Base-by-base conservation (phyloP, 768 basidiomycete species). In the Mrakia blollopis region DNA sequence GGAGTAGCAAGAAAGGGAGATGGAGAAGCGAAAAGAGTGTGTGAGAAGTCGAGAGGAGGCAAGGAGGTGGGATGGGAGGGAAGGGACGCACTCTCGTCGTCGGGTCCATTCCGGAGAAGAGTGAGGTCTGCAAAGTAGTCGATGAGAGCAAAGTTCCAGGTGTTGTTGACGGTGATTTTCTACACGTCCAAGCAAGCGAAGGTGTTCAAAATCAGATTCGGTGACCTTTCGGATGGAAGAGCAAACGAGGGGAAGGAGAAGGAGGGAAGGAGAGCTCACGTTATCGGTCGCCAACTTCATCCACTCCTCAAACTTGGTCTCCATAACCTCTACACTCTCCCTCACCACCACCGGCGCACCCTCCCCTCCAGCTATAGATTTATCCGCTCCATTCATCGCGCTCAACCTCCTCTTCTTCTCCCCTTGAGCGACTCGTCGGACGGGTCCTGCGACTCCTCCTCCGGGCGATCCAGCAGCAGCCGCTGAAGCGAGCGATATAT, bases 271-370 rank as follows among this genome's bases (percentile, higher is more conserved):
- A 73, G 44, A 6, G 86, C 89, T 80, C 82, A 98, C 97, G 84
- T 98, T 98, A 82, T 98, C 96, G 3, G 96, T 98, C 1, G 95
- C 94, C 90, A 98, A 90, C 86, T 98, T 98, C 96, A 99, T 98
- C 97, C 97, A 98, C 84, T 98, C 94, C 83, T 99, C 97, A 81
- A 91, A 97, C 80, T 94, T 97, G 54, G 90, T 91, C 84, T 87
- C 92, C 89, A 92, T 92, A n/a, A 94, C 88, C 79, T 95, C 92
- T 79, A 90, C 84, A 47, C 72, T 78, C 65, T 77, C 76, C 39
- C 30, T 50, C 0, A 50, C 47, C 16, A 54, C 60, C 44, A 71
- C 32, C 37, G 60, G 41, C 28, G n/a, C 50, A 16, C 44, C 44
- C 21, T 62, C 71, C 21, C 71, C 72, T 23, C 41, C 67, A 0